These are phyloP conservation scores for Histomonas meleagridis DNA, from an alignment of 208 protist species.

Conservation along the genomic window DNA sequence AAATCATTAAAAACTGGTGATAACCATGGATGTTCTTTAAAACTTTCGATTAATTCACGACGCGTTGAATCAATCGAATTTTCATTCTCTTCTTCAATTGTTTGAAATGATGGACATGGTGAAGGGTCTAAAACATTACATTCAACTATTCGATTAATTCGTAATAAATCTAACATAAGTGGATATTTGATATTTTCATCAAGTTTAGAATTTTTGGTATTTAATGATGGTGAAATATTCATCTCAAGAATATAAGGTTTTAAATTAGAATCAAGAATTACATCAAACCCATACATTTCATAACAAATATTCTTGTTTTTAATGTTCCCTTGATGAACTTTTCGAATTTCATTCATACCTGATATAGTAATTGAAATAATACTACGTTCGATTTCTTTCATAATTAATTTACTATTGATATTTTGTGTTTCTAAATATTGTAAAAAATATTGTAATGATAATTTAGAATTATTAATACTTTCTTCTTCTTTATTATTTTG, in stretches of 20 bases:
- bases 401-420: conserved; percentile 20
- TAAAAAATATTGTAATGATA: conserved; percentile 34
- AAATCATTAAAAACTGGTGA: neutral
- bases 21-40: neutral
- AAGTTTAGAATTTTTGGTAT: neutral
- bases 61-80: no score
- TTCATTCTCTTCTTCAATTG: neutral
- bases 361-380: conserved; percentile 30
- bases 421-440: neutral
- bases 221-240: conserved; percentile 58
- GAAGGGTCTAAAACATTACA: neutral
- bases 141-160: neutral
- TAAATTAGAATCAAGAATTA: conserved; percentile 73
- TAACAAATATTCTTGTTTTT: conserved; percentile 60
- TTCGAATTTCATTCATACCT: conserved; percentile 38
- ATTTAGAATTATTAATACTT: conserved; percentile 44
- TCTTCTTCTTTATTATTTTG: neutral
- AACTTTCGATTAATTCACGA: neutral
- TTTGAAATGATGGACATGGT: neutral
- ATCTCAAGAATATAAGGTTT: conserved; percentile 84
- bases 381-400: neutral
- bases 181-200: neutral
- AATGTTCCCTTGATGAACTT: conserved; percentile 32
- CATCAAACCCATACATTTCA: conserved; percentile 82
- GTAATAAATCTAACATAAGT: neutral